Evolutionary conservation across 768 basidiomycete species (phyloP), one percentile per base, ranked within the genome.

Genomic region (Collybiopsis luxurians): DNA sequence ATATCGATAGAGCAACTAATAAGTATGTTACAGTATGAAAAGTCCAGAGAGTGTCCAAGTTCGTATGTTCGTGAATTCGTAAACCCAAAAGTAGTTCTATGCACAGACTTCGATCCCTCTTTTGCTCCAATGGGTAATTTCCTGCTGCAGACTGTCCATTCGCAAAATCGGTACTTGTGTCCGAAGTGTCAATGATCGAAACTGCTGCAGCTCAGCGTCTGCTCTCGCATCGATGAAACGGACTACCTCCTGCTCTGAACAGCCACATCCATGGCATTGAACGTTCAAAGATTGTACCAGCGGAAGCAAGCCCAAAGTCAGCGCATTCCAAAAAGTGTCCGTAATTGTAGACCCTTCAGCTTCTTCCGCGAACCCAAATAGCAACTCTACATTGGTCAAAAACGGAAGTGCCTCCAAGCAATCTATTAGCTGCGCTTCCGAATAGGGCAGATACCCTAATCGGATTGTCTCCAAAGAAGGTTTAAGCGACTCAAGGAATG

Each of bases 361-460:
- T 17, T 57, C 59, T 43, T 71, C 72, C 52, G 62, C 67, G 26
- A 74, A 55, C 3, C 73, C 69, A 57, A 74, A 73, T 4, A 70
- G 66, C 34, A 80, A 59, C 28, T 69, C 67, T 46, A 79, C 61
- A 34, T 62, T 56, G 11, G 58, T 63, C 26, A 78, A 58, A 4
- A 56, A 51, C 17, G 73, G 68, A 17, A 76, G 53, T 19, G 59
- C 60, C 27, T 57, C 50, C n/a, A 80, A 58, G 53, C 66, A 71
- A 24, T 65, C 62, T 21, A 75, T 31, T 11, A 77, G 55, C 38
- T 73, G 64, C 31, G 47, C 49, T 53, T 75, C 73, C 17, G 67
- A 64, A 45, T 78, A 39, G 6, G 77, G 78, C 38, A 79, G 67
- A 56, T 77, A 78, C 12, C 67, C 60, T 5, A 80, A 59, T 30